Percentiles rank a stretch among this genome's conserved stretches.
Conservation (phyloP, 129 eudicot species). For the Flaveria trinervia region DNA sequence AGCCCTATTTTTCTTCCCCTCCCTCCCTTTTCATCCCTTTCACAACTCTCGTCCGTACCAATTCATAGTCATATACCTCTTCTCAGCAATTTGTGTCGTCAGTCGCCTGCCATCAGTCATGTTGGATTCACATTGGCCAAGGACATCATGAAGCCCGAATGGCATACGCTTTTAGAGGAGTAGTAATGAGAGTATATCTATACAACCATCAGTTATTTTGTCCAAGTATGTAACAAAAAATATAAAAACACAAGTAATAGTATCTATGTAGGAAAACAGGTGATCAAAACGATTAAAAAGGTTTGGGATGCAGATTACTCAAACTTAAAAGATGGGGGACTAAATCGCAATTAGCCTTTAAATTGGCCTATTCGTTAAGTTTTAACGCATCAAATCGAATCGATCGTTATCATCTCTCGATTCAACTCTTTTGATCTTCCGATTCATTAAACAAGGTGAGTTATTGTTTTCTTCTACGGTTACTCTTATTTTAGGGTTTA, state of each 20-base stretch:
- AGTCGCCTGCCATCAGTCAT: no score
- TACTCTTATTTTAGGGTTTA: background rate
- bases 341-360: background rate
- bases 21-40: no score
- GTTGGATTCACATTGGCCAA: no score
- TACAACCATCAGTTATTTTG: no score
- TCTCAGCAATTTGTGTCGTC: no score
- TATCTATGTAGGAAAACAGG: background rate
- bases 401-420: conserved; percentile 15
- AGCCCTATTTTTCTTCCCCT: no score
- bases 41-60: no score
- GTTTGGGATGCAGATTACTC: background rate
- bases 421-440: conserved; percentile 26
- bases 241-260: background rate
- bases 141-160: background rate
- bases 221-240: no score
- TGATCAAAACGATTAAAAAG: background rate
- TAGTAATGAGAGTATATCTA: background rate
- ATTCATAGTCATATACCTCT: no score
- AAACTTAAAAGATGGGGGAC: conserved; percentile 17
- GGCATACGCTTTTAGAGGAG: background rate
- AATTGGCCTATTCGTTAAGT: conserved; percentile 8
- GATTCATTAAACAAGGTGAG: conserved; percentile 24
- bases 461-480: background rate
- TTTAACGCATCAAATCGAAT: background rate